Conservation (phyloP, 768 basidiomycete species). For the Crepidotus variabilis region DNA sequence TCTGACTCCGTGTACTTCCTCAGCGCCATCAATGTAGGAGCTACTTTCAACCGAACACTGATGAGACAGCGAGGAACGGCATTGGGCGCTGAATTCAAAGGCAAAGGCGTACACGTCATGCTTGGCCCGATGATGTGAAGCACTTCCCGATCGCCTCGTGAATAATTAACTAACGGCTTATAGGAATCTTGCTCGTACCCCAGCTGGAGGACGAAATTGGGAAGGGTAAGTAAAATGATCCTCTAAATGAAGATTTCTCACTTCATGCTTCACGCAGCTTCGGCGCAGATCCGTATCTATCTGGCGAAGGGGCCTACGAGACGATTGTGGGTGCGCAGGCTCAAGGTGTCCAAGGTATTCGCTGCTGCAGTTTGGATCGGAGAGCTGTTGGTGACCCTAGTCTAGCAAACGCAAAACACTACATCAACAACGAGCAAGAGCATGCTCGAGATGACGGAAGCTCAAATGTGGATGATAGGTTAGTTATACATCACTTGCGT, state of each 20-base stretch:
- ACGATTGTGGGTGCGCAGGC: constrained; percentile 50
- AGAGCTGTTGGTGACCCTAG: no score
- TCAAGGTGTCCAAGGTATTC: constrained; percentile 42
- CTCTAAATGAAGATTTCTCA: not conserved
- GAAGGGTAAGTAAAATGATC: constrained; percentile 34
- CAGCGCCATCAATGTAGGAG: constrained; percentile 48
- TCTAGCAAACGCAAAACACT: constrained; percentile 39
- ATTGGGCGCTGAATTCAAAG: constrained; percentile 57
- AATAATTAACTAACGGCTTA: not conserved
- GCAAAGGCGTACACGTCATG: constrained; percentile 55
- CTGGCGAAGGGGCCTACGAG: constrained; percentile 52
- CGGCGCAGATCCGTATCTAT: constrained; percentile 50
- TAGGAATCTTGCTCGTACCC: constrained; percentile 43
- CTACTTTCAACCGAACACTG: constrained; percentile 51
- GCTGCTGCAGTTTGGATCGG: no score
- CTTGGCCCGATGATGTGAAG: constrained; percentile 48
- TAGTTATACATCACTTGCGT: constrained; percentile 3
- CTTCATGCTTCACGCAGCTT: constrained; percentile 25
- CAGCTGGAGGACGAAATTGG: constrained; percentile 50
- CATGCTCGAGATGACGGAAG: constrained; percentile 39
- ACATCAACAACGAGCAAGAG: constrained; percentile 47
- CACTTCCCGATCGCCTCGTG: not conserved
- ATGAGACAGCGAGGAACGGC: constrained; percentile 53
- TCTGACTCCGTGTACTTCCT: not conserved
- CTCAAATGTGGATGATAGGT: constrained; percentile 43